phyloP scores from a whole-genome alignment of 2,329 filamentous ascomycete species.

The Dactylellina drechsleri region DNA sequence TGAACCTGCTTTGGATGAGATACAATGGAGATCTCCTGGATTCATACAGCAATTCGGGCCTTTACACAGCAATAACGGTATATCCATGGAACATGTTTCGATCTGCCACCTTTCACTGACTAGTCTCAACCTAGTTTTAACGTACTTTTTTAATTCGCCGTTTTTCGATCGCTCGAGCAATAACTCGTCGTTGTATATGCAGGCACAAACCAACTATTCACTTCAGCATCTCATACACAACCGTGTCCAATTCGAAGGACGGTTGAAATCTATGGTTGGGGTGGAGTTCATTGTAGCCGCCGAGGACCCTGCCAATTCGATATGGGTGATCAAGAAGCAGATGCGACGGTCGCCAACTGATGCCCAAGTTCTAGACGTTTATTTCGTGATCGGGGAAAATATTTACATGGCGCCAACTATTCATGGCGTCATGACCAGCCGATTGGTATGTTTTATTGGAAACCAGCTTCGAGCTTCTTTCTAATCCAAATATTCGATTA shows the following conservation, averaged over 20 bases:
- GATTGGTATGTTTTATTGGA: conserved; percentile 64
- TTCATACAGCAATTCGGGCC: conserved; percentile 67
- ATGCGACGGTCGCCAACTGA: conserved; percentile 64
- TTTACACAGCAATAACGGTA: conserved; percentile 69
- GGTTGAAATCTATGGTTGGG: conserved; percentile 72
- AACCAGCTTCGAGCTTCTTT: not conserved
- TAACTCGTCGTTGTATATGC: conserved; percentile 72
- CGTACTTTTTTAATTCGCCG: conserved; percentile 74
- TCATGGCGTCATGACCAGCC: conserved; percentile 69
- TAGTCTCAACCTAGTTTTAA: conserved; percentile 66
- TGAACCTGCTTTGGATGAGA: conserved; percentile 72
- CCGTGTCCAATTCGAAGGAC: conserved; percentile 72
- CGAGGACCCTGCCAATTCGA: conserved; percentile 71
- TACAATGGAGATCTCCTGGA: conserved; percentile 71
- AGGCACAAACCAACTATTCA: conserved; percentile 71
- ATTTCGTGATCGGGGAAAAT: conserved; percentile 74
- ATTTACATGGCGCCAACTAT: conserved; percentile 74
- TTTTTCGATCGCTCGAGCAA: conserved; percentile 76
- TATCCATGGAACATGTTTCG: not conserved
- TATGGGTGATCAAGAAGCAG: conserved; percentile 77
- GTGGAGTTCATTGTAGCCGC: conserved; percentile 75
- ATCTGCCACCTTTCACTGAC: not conserved
- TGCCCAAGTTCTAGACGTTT: conserved; percentile 68
- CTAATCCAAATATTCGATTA: conserved; percentile 23
- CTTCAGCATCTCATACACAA: conserved; percentile 71